Evolutionary conservation across 2,329 filamentous ascomycete genomes (phyloP), one percentile per base, ranked within the genome.

Genomic region (Saccharata proteae): DNA sequence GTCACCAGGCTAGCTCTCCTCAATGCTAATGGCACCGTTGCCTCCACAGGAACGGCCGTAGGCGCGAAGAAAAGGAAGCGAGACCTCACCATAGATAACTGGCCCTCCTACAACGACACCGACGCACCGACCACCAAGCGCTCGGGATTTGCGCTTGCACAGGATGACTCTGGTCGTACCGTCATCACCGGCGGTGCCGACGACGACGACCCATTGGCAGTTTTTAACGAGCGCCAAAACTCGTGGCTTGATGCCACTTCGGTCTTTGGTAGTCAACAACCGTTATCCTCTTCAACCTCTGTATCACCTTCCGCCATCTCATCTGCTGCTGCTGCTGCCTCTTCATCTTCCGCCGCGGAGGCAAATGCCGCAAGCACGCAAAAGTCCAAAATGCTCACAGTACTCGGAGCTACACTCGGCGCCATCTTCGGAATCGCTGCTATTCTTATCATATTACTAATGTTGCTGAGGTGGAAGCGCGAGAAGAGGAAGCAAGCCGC

Each of bases 331-430:
- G 47, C 50, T 15, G 53, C 57, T 22, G 50, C 49, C 16, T 9
- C 21, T 20, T 35, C 32, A 4, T 7, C 13, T n/a, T 27, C 26
- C 12, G 14, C 17, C 4, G 26, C 12, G 17, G 11, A n/a, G 6
- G 26, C 26, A 27, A 17, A 11, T 7, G 51, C 48, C 23, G 43
- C 43, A 34, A 41, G 31, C 31, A 40, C 39, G 26, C 54, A 51
- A 39, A 56, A 65, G 40, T 45, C 49, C 61, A 67, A 55, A 42
- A 74, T 56, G 48, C 42, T 66, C 32, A 59, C 74, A 6, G 78
- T 93, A 16, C 67, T 94, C 2, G 86, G 82, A 19, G 81, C 82
- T 30, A 81, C 81, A 0, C 66, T 96, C 1, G 85, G 86, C 9
- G 75, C 77, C n/a, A 74, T 93, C 14, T 70, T 81, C 31, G 84